These are phyloP conservation scores for Aspergillus cavernicola DNA, from an alignment of 495 filamentous ascomycete genomes.

Conservation along the genomic window DNA sequence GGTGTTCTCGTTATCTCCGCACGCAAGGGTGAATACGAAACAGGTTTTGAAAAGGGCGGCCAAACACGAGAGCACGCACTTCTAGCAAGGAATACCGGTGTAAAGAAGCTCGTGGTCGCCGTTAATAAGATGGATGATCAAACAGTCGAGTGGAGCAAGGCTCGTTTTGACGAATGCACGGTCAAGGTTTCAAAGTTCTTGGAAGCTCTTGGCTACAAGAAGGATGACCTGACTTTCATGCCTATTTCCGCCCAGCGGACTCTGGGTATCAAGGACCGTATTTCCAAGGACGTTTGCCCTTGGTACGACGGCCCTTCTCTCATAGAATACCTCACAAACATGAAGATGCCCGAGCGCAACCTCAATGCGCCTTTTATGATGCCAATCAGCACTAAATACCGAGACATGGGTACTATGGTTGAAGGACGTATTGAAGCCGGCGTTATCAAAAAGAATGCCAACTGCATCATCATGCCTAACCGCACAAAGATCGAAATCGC, in stretches of 20 bases:
- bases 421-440: slow-evolving; percentile 97
- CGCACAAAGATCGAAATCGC: slow-evolving; percentile 72
- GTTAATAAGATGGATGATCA: slow-evolving; percentile 99
- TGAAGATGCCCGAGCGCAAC: slow-evolving; percentile 91
- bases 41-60: slow-evolving; percentile 98
- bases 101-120: slow-evolving; percentile 86
- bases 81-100: slow-evolving; percentile 95
- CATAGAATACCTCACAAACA: slow-evolving; percentile 86
- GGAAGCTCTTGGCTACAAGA: slow-evolving; percentile 89
- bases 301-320: slow-evolving; percentile 94
- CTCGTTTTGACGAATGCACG: slow-evolving; percentile 86
- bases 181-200: slow-evolving; percentile 85
- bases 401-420: slow-evolving; percentile 95
- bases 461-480: slow-evolving; percentile 91
- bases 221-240: slow-evolving; percentile 91
- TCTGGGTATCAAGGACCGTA: slow-evolving; percentile 80
- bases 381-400: slow-evolving; percentile 92
- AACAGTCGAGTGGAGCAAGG: slow-evolving; percentile 92
- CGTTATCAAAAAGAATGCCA: slow-evolving; percentile 80
- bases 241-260: slow-evolving; percentile 88
- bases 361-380: slow-evolving; percentile 99
- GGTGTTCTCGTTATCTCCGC: slow-evolving; percentile 95
- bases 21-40: slow-evolving; percentile 98
- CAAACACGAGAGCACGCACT: slow-evolving; percentile 97
- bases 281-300: slow-evolving; percentile 68